Evolutionary conservation across 2,329 filamentous ascomycete genomes (phyloP).

Genomic region (Fusarium odoratissimum): DNA sequence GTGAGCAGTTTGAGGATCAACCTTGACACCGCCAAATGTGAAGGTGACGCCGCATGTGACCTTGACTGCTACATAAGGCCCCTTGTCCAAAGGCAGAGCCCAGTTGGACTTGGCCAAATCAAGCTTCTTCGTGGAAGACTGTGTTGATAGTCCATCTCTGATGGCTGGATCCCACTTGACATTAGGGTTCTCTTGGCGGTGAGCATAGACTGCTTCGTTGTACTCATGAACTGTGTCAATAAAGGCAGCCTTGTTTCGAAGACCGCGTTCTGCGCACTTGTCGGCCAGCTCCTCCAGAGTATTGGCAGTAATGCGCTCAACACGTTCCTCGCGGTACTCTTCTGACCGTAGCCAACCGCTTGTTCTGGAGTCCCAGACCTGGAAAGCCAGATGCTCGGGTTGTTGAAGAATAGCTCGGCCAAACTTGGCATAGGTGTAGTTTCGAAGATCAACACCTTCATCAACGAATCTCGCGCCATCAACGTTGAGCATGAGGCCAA

Average conservation of each 20-base stretch:
- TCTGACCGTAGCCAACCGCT: conserved; percentile 10
- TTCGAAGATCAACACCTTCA: conserved; percentile 12
- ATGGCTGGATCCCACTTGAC: conserved; percentile 16
- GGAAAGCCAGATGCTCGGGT: conserved; percentile 15
- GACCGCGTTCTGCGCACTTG: background rate
- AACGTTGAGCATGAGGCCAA: conserved; percentile 13
- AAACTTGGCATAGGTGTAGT: conserved; percentile 23
- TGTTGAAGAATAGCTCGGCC: conserved; percentile 18
- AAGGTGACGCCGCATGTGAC: conserved; percentile 19
- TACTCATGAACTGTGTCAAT: conserved; percentile 3
- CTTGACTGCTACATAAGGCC: conserved; percentile 10
- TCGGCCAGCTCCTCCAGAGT: conserved; percentile 1
- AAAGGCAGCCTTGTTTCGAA: background rate
- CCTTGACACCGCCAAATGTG: conserved; percentile 12
- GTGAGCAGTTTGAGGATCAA: conserved; percentile 10
- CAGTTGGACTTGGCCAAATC: conserved; percentile 16
- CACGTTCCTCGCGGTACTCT: conserved; percentile 18
- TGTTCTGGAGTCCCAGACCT: conserved; percentile 12
- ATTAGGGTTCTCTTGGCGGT: background rate
- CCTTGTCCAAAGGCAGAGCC: conserved; percentile 17
- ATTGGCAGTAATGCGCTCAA: conserved; percentile 1
- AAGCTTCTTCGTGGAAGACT: conserved; percentile 1
- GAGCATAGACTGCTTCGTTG: conserved; percentile 10
- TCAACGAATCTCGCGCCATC: conserved; percentile 11
- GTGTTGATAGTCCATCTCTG: conserved; percentile 10